Base-by-base conservation (phyloP, 805 yeast species). In the Metschnikowia orientalis region DNA sequence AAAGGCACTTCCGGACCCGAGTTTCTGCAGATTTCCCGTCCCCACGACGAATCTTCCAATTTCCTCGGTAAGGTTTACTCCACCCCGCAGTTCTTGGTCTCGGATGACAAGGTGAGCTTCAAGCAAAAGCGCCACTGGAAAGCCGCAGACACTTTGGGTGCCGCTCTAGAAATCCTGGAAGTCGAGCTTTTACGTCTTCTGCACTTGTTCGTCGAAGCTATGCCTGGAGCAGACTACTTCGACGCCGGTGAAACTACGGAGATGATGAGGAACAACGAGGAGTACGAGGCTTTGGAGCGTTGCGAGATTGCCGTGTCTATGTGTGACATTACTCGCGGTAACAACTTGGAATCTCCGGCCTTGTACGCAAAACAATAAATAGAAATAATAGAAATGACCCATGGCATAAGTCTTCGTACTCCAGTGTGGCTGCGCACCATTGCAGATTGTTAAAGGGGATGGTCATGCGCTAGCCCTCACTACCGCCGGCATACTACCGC, bases 291-390 rank as follows among this genome's bases (percentile, higher is more conserved):
- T 1, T 26, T 41, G 19, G 22, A 33, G 23, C 23, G 17, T n/a
- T 41, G 45, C 27, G 18, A 13, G 5, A 36, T 41, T 18, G 32
- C 45, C 4, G 37, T 41, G 19, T 32, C 46, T 4, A 42, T 40
- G 16, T 28, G 31, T 15, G 38, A 35, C 19, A 19, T 33, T 12
- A 25, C 34, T 14, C 17, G 13, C 25, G 44, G 41, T 18, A 26
- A 21, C 33, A 34, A 34, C 25, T 25, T 40, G 31, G 39, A 23
- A 5, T 11, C 8, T 5, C 32, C 32, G 3, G 15, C 15, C 3
- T 12, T 29, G n/a, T 29, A 9, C n/a, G n/a, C n/a, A n/a, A n/a
- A n/a, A n/a, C n/a, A n/a, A n/a, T n/a, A n/a, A n/a, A n/a, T n/a
- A n/a, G n/a, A n/a, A n/a, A n/a, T n/a, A n/a, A n/a, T n/a, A n/a